Percentiles rank a stretch among this genome's conserved stretches.
These are phyloP conservation scores for Pueraria montana DNA, from an alignment of 306 rosid species.

Conservation along the genomic window DNA sequence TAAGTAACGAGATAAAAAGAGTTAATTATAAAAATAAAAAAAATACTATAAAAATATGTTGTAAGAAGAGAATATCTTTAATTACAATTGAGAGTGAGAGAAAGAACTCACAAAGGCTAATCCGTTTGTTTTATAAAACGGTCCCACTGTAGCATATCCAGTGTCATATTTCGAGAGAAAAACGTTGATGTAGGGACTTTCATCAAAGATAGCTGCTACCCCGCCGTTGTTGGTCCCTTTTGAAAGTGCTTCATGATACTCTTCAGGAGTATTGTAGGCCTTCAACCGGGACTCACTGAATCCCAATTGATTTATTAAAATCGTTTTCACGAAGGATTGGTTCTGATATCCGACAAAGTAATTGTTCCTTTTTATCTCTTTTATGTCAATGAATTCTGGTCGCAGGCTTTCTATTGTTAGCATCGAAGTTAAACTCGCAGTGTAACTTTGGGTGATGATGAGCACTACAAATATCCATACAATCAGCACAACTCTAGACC, in stretches of 20 bases:
- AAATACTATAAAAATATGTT: no score
- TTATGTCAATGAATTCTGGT: constrained; percentile 49
- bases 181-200: constrained; percentile 51
- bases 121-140: no score
- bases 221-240: constrained; percentile 54
- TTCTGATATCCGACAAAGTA: constrained; percentile 49
- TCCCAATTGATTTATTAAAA: constrained; percentile 40
- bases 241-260: constrained; percentile 50
- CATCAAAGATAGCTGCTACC: constrained; percentile 59
- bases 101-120: no score
- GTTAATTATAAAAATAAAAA: no score
- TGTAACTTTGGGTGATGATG: constrained; percentile 62
- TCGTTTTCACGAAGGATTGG: constrained; percentile 37
- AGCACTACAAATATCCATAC: constrained; percentile 62
- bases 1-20: no score
- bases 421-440: constrained; percentile 58
- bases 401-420: constrained; percentile 45
- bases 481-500: constrained; percentile 51
- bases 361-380: constrained; percentile 41
- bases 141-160: no score
- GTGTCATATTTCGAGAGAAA: no score
- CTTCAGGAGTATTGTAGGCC: constrained; percentile 27
- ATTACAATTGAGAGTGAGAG: no score
- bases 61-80: no score
- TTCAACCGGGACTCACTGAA: constrained; percentile 44